Base-by-base conservation (phyloP, 352 stramenopile genomes). In the Globisporangium spiculum region DNA sequence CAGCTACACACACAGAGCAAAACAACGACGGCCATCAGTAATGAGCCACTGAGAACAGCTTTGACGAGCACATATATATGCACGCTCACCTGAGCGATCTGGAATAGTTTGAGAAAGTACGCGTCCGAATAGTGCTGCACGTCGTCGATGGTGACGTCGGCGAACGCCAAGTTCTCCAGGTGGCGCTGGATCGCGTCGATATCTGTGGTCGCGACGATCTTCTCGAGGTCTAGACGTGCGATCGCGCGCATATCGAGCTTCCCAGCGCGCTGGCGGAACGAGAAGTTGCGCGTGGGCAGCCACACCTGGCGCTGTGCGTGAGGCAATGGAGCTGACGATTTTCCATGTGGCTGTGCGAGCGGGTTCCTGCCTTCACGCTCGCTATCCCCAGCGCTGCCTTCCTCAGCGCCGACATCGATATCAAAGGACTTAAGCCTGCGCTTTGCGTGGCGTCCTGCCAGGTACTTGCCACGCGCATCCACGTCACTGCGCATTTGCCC, bases 101-200 rank as follows among this genome's bases (percentile, higher is more conserved):
- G 87, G 65, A 95, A 95, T 8, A 95, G 64, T 62, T 95, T 95
- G 36, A 95, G 78, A 61, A 95, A 95, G 65, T 95, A 93, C 16
- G 79, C 76, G 60, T 95, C 87, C 18, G 87, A 95, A 65, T 92
- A 95, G 36, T 92, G 83, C 70, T 95, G 78, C 9, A 95, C 84
- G 38, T 95, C 87, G 16, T 95, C 85, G 32, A 93, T 57, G 7
- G 87, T 93, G 26, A 95, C 83, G 63, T 95, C 87, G 16, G 87
- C 81, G 68, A 95, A 95, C 2, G 84, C 77, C 32, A 95, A 44
- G 71, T 95, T 95, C 64, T 95, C 87, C 44, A 95, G 32, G 65
- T 93, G 85, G 4, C 71, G 75, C 72, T 94, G 86, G 56, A 92
- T 90, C 12, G 74, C 77, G 68, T 88, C 87, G 14, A 95, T 77